Conservation (phyloP, 129 eudicot genomes). For the Scalesia atractyloides region DNA sequence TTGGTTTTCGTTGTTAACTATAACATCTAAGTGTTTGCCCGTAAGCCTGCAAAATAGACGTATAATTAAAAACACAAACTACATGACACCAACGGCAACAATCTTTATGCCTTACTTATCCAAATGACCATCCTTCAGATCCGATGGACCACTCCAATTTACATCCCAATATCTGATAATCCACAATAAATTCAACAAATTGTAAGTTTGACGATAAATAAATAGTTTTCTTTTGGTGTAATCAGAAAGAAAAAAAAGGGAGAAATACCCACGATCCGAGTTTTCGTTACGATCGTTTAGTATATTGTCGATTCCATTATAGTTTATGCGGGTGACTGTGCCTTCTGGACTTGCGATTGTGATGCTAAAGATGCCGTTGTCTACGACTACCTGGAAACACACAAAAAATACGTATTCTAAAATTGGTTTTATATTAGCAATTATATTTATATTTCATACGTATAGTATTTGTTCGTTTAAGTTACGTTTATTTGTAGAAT, state of each 20-base stretch:
- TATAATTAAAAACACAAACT: slow-evolving; percentile 7
- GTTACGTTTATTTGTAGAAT: too few species aligned
- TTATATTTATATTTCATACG: too few species aligned
- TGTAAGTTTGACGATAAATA: background rate
- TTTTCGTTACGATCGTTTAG: slow-evolving; percentile 23
- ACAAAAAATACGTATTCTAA: background rate
- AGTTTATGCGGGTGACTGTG: slow-evolving; percentile 32
- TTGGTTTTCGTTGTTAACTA: slow-evolving; percentile 32
- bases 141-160: slow-evolving; percentile 35
- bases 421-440: background rate
- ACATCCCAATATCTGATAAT: slow-evolving; percentile 47
- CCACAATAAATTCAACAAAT: background rate
- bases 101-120: slow-evolving; percentile 45
- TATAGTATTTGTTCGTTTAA: too few species aligned
- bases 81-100: slow-evolving; percentile 19
- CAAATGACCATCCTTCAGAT: slow-evolving; percentile 21
- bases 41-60: slow-evolving; percentile 33
- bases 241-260: too few species aligned
- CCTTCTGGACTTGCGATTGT: slow-evolving; percentile 44
- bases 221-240: background rate
- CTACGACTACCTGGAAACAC: slow-evolving; percentile 36
- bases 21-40: slow-evolving; percentile 30
- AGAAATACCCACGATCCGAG: slow-evolving; percentile 37
- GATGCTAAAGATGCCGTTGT: slow-evolving; percentile 45
- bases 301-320: slow-evolving; percentile 46